Evolutionary conservation across 495 filamentous ascomycete species (phyloP), one percentile per base, ranked within the genome.

Genomic region (Durotheca rogersii): DNA sequence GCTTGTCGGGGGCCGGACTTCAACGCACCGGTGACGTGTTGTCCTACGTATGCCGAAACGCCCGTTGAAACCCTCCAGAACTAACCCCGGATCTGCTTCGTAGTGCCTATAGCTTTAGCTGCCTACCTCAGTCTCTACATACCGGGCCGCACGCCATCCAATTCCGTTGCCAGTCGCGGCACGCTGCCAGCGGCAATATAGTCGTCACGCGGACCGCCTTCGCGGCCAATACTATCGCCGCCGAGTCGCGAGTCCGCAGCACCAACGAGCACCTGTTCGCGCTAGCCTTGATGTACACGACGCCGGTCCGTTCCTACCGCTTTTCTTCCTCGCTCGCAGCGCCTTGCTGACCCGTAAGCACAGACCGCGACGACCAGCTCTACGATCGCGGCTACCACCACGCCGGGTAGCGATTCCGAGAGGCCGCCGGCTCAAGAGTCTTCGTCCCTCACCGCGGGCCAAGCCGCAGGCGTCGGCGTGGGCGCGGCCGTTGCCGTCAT

Each of bases 251-350:
- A 31, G 48, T 40, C 23, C 34, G 21, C 19, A 18, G 16, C n/a
- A 50, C 52, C 0, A 37, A 48, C 7, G 23, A 58, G 9, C 64
- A 65, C 31, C 34, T 65, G 19, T 60, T 56, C 35, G 61, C 61
- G 6, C 25, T 67, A 14, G 61, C 49, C 10, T 25, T 65, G 32
- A 35, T 60, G 11, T 62, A 58, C 41, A 51, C 51, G 6, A 60
- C 51, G 35, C 58, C 53, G 52, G 61, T 65, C 19, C 35, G 64
- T 53, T 6, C 10, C n/a, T n/a, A n/a, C n/a, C n/a, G n/a, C 19
- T 32, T 14, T 16, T n/a, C 2, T 16, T 10, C 5, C 10, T 11
- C 12, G 12, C 11, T 23, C 6, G 12, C 16, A 7, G 12, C 29
- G 5, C 1, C 11, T 1, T 36, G n/a, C 43, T 46, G 18, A 46